Evolutionary conservation across 2,329 filamentous ascomycete genomes (phyloP).

Genomic region (Neopestalotiopsis sp.): DNA sequence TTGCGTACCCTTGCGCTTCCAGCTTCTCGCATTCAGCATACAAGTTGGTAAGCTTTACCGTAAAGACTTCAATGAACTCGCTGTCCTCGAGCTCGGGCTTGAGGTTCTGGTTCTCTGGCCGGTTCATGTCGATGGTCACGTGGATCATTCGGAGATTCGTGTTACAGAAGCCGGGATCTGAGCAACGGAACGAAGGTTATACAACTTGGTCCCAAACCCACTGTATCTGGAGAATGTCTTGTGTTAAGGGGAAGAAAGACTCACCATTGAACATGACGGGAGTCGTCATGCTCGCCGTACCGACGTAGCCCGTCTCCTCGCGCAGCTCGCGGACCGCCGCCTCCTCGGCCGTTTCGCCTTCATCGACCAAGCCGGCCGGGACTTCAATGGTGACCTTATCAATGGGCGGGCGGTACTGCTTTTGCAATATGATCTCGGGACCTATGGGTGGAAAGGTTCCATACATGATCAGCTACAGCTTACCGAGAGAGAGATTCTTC

Average conservation of each 20-base stretch:
- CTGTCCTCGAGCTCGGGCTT: constrained; percentile 76
- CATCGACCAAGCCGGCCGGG: constrained; percentile 68
- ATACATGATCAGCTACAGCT: no score
- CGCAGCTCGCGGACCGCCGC: constrained; percentile 68
- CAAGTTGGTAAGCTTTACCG: constrained; percentile 66
- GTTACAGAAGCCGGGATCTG: constrained; percentile 69
- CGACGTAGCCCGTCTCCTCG: constrained; percentile 72
- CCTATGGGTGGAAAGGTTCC: constrained; percentile 30
- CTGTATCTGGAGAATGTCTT: no score
- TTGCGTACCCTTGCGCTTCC: constrained; percentile 75
- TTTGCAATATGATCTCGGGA: constrained; percentile 67
- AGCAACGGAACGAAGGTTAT: constrained; percentile 2
- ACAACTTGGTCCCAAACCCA: no score
- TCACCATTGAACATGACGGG: constrained; percentile 41
- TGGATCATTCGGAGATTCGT: constrained; percentile 75
- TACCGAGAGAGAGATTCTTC: no score
- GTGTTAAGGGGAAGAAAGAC: constrained; percentile 5
- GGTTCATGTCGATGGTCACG: constrained; percentile 72
- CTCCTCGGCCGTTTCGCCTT: constrained; percentile 64
- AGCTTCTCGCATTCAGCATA: constrained; percentile 71
- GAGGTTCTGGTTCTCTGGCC: constrained; percentile 72
- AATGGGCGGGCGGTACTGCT: constrained; percentile 70
- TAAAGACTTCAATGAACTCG: constrained; percentile 84
- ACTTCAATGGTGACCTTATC: constrained; percentile 66
- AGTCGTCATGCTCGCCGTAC: constrained; percentile 53